Conservation (phyloP, 1,139 yeast species). For the Chernovozyma aurita region DNA sequence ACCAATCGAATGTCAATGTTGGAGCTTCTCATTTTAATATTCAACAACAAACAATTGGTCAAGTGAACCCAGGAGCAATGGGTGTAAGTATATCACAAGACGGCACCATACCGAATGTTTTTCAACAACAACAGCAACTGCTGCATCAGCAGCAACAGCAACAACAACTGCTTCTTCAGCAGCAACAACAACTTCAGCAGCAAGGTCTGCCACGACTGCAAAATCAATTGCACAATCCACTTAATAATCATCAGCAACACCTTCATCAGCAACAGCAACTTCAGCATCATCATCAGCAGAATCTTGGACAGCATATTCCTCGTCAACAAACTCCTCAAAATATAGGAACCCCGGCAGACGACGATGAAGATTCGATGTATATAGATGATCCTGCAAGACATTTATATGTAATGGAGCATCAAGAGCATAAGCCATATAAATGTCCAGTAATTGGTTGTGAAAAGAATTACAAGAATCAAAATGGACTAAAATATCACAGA, state of each 20-base stretch:
- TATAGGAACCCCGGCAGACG: constrained; percentile 4
- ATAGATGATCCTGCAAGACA: constrained; percentile 94
- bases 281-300: constrained; percentile 11
- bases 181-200: constrained; percentile 10
- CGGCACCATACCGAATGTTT: constrained; percentile 4
- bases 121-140: constrained; percentile 7
- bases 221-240: constrained; percentile 6
- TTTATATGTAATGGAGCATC: constrained; percentile 85
- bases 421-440: constrained; percentile 90
- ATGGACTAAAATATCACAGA: constrained; percentile 93
- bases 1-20: constrained; percentile 12
- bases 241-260: constrained; percentile 15
- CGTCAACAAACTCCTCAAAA: constrained; percentile 3
- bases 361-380: constrained; percentile 51
- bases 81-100: constrained; percentile 3
- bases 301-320: constrained; percentile 1
- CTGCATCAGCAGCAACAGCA: constrained; percentile 16
- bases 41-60: constrained; percentile 19
- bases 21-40: constrained; percentile 18
- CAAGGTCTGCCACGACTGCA: constrained; percentile 17
- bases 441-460: constrained; percentile 99
- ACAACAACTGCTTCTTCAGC: constrained; percentile 11
- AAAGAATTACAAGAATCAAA: constrained; percentile 94
- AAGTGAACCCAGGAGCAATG: constrained; percentile 8
- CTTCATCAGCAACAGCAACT: constrained; percentile 13